Percentiles rank a stretch among this genome's conserved stretches.
Conservation (phyloP, 106 monocot species). For the Posidonia australis region DNA sequence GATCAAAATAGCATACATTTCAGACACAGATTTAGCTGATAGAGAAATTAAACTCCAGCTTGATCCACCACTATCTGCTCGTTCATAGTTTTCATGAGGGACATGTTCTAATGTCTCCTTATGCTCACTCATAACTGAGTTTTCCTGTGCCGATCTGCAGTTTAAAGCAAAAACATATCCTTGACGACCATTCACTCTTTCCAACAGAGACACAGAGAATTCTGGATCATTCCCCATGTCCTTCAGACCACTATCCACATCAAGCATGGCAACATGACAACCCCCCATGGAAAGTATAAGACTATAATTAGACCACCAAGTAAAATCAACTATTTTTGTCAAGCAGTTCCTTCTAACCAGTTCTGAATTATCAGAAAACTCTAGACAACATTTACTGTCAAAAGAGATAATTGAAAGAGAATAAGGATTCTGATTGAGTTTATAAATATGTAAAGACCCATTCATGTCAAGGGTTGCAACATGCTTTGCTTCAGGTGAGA, state of each 20-base stretch:
- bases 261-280: slow-evolving; percentile 49
- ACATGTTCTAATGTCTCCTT: not conserved
- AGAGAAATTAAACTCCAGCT: slow-evolving; percentile 68
- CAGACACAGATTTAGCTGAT: slow-evolving; percentile 44
- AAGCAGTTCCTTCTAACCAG: slow-evolving; percentile 18
- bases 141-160: slow-evolving; percentile 10
- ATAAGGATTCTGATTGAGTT: slow-evolving; percentile 23
- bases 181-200: slow-evolving; percentile 33
- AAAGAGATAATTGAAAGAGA: slow-evolving; percentile 43
- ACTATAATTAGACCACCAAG: slow-evolving; percentile 78
- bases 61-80: slow-evolving; percentile 15
- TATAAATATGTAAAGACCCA: slow-evolving; percentile 48
- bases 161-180: slow-evolving; percentile 63
- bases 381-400: slow-evolving; percentile 7
- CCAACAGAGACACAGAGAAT: slow-evolving; percentile 34
- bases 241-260: slow-evolving; percentile 25
- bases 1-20: slow-evolving; percentile 66
- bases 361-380: slow-evolving; percentile 1
- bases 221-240: slow-evolving; percentile 32
- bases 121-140: slow-evolving; percentile 11
- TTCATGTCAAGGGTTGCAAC: slow-evolving; percentile 53
- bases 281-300: slow-evolving; percentile 42
- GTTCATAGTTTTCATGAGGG: not conserved
- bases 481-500: slow-evolving; percentile 60
- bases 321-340: slow-evolving; percentile 41